Evolutionary conservation across 1,284 basidiomycete genomes (phyloP).

Genomic region (Chalciporus sp.): DNA sequence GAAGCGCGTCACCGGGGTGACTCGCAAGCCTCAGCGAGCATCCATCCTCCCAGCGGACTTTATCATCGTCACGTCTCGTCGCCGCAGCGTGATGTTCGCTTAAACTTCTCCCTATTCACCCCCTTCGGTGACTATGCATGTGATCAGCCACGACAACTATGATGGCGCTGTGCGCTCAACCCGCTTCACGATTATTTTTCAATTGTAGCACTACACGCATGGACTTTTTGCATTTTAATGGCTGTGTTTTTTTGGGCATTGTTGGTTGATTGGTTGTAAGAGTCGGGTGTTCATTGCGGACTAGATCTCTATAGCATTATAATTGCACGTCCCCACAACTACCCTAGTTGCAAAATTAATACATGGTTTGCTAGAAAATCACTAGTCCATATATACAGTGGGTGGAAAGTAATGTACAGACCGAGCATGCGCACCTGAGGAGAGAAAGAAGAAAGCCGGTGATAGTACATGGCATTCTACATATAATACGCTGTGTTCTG

Average conservation of each 20-base stretch:
- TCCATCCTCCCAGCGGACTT: constrained; percentile 61
- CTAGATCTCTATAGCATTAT: constrained; percentile 3
- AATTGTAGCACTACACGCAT: background rate
- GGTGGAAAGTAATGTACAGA: background rate
- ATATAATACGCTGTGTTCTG: background rate
- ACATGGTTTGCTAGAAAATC: background rate
- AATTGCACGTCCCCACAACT: background rate
- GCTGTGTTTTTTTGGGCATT: constrained; percentile 7
- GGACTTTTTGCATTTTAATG: background rate
- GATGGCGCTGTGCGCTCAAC: constrained; percentile 14
- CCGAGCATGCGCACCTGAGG: background rate
- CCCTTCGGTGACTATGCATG: constrained; percentile 6
- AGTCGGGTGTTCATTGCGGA: background rate
- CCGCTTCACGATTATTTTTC: constrained; percentile 7
- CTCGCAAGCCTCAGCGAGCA: constrained; percentile 51
- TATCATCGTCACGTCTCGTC: constrained; percentile 56
- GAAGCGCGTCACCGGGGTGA: constrained; percentile 58
- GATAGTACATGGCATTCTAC: background rate
- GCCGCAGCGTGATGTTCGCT: constrained; percentile 48
- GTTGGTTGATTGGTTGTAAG: background rate
- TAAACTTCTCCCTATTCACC: constrained; percentile 5
- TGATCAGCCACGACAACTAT: constrained; percentile 9
- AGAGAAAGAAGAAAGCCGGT: background rate
- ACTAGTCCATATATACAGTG: background rate
- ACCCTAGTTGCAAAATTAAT: background rate